Base-by-base conservation (phyloP, 2,329 filamentous ascomycete genomes). In the Trichoderma simmonsii region DNA sequence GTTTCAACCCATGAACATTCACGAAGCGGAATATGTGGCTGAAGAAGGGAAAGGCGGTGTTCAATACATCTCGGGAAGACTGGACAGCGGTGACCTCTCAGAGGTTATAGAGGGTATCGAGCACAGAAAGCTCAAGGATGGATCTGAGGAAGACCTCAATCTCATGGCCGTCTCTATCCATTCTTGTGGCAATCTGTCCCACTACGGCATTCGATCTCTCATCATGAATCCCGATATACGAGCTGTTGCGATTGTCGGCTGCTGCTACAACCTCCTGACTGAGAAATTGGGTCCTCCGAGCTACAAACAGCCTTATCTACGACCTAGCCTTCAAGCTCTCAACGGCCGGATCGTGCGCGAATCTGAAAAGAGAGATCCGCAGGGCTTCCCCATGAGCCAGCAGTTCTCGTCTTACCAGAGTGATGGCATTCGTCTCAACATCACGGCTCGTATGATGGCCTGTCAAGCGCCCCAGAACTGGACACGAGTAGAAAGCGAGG, bases 381-480 rank as follows among this genome's bases (percentile, higher is more conserved):
- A 98, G 74, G 96, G 96, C 4, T 99, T 98, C 77, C 96, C 96
- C 0, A 96, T 99, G 92, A 97, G 93, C 72, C 85, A 91, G 59
- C 87, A 87, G 15, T 85, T 98, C 63, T 86, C 78, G 81, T 89
- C 80, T 4, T 88, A 91, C 76, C 81, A 84, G 24, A 83, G 82
- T 18, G 84, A 86, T 9, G 94, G 94, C 3, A 86, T 98, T 61
- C 88, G 93, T 28, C 86, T 98, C 71, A 98, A 99, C 81, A 97
- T 98, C 79, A 99, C 96, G 4, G 94, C 96, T 1, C 90, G 96
- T 59, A 97, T 97, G 92, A 98, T 98, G 95, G 95, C 95, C 3
- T 95, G 97, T 64, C 96, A 99, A 83, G 96, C 96, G 8, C 95
- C 96, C 1, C 87, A 91, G 73, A 99, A 99, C 83, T 99, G 96